Evolutionary conservation across 2,329 filamentous ascomycete genomes (phyloP).

Genomic region (Graphium sp.): DNA sequence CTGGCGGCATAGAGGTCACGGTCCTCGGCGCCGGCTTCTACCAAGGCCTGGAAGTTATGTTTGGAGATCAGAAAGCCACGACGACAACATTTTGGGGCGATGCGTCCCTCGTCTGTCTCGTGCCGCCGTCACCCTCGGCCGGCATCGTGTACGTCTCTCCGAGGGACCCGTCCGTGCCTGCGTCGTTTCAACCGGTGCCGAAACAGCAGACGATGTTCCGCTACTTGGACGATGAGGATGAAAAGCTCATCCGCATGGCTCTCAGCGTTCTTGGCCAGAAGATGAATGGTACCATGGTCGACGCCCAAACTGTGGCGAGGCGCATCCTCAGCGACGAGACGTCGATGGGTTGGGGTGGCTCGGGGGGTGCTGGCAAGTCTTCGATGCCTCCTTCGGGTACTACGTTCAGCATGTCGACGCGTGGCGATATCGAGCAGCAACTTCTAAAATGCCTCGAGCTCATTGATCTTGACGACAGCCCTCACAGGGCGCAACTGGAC

Average conservation of each 20-base stretch:
- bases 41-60: conserved; percentile 64
- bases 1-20: conserved; percentile 75
- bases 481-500: conserved; percentile 50
- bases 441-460: conserved; percentile 62
- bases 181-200: conserved; percentile 9
- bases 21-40: conserved; percentile 69
- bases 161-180: conserved; percentile 11
- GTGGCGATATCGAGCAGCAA: conserved; percentile 43
- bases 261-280: conserved; percentile 47
- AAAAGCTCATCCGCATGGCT: conserved; percentile 51
- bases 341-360: too few relatives aligned
- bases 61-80: conserved; percentile 48
- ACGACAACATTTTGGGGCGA: conserved; percentile 71
- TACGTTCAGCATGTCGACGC: conserved; percentile 23
- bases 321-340: conserved; percentile 42
- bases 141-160: conserved; percentile 53
- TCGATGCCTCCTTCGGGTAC: conserved; percentile 21
- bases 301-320: conserved; percentile 43
- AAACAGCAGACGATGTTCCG: conserved; percentile 42
- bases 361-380: conserved; percentile 15
- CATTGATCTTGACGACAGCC: conserved; percentile 61
- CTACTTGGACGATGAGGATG: conserved; percentile 56
- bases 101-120: conserved; percentile 61
- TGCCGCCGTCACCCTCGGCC: conserved; percentile 52
- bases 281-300: conserved; percentile 44